Evolutionary conservation across 768 basidiomycete species (phyloP).

Genomic region (Gloeostereum incarnatum): DNA sequence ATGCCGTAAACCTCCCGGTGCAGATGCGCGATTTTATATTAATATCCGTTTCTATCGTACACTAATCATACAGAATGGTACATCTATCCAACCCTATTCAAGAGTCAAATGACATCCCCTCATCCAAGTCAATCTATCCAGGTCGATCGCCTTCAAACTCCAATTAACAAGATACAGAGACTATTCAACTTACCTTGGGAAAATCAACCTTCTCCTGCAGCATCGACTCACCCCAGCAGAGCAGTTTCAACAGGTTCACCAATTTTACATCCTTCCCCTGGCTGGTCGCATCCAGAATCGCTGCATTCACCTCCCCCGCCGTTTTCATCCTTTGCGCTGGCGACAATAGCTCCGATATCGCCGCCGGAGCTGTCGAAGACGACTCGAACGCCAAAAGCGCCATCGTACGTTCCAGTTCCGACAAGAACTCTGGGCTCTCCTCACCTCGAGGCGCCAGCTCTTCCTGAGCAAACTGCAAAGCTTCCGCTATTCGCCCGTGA

Average conservation of each 20-base stretch:
- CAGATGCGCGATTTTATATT: no score
- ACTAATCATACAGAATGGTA: no score
- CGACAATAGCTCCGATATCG: slow-evolving; percentile 72
- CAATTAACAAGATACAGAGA: slow-evolving; percentile 5
- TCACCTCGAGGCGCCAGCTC: slow-evolving; percentile 94
- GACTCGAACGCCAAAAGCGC: slow-evolving; percentile 80
- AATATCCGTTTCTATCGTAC: no score
- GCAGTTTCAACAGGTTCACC: slow-evolving; percentile 68
- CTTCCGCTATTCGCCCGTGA: slow-evolving; percentile 66
- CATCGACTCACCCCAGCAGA: slow-evolving; percentile 83
- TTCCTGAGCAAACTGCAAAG: slow-evolving; percentile 84
- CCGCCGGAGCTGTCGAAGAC: slow-evolving; percentile 45
- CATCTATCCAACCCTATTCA: no score
- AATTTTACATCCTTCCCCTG: slow-evolving; percentile 92
- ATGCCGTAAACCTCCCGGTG: no score
- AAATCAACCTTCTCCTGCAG: slow-evolving; percentile 73
- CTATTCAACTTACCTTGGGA: slow-evolving; percentile 26
- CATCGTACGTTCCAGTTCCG: slow-evolving; percentile 93
- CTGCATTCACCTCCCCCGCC: slow-evolving; percentile 93
- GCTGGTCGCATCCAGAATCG: slow-evolving; percentile 85
- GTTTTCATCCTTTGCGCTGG: slow-evolving; percentile 88
- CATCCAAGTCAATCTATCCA: slow-evolving; percentile 6
- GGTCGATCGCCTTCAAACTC: slow-evolving; percentile 6
- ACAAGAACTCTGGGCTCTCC: slow-evolving; percentile 87
- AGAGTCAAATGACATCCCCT: slow-evolving; percentile 11